These are phyloP conservation scores for Erysimum cheiranthoides DNA, from an alignment of 345 rosid genomes.

Conservation along the genomic window DNA sequence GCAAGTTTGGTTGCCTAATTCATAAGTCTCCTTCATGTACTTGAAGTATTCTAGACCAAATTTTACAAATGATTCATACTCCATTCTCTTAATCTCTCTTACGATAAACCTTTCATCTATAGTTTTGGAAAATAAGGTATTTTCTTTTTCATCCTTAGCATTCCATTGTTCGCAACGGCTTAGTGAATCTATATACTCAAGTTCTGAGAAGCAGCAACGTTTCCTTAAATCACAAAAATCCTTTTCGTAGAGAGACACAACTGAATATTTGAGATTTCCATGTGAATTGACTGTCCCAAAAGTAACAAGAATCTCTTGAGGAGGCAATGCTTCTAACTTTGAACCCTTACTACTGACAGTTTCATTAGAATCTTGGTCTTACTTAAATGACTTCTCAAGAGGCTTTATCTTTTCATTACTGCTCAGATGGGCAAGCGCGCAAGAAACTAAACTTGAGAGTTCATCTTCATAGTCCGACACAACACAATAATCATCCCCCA, in stretches of 20 bases:
- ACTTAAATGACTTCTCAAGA: slow-evolving; percentile 16
- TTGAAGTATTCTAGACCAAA: slow-evolving; percentile 70
- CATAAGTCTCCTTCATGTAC: slow-evolving; percentile 67
- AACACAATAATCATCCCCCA: slow-evolving; percentile 48
- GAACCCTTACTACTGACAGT: slow-evolving; percentile 51
- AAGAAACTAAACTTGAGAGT: slow-evolving; percentile 78
- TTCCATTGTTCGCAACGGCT: slow-evolving; percentile 77
- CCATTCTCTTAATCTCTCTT: slow-evolving; percentile 82
- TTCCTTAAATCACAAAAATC: slow-evolving; percentile 68
- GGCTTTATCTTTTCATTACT: slow-evolving; percentile 47
- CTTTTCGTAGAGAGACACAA: slow-evolving; percentile 61
- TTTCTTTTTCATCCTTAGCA: slow-evolving; percentile 87
- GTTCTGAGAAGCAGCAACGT: slow-evolving; percentile 62
- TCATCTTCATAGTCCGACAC: slow-evolving; percentile 80
- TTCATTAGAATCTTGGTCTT: slow-evolving; percentile 50
- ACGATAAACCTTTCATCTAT: slow-evolving; percentile 71
- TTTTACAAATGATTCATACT: slow-evolving; percentile 74
- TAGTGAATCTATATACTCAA: slow-evolving; percentile 70
- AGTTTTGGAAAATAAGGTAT: slow-evolving; percentile 72
- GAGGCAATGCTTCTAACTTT: slow-evolving; percentile 57
- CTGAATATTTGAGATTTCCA: slow-evolving; percentile 68
- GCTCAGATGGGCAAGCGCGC: slow-evolving; percentile 57
- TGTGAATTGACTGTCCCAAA: slow-evolving; percentile 58
- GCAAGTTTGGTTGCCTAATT: slow-evolving; percentile 71
- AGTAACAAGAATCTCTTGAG: slow-evolving; percentile 51